These are phyloP conservation scores for bread wheat (Triticum aestivum) DNA, from an alignment of 176 grass and related monocot species.

Conservation along the genomic window DNA sequence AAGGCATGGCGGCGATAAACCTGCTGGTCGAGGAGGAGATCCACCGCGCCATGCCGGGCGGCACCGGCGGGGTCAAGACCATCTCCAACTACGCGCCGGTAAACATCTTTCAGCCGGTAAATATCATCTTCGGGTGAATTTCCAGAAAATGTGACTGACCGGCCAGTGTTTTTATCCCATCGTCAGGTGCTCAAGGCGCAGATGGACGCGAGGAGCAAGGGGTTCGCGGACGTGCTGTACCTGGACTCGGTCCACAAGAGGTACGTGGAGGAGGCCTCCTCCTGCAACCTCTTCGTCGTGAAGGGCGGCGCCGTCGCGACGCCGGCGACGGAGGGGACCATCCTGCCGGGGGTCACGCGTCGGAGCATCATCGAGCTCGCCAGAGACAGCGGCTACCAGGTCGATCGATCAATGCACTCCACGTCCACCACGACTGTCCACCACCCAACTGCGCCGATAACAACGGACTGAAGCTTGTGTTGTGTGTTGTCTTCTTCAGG, in stretches of 20 bases:
- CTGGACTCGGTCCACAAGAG: conserved; percentile 75
- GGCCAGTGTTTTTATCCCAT: no score
- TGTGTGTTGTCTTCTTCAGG: conserved; percentile 26
- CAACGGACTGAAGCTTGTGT: neutral
- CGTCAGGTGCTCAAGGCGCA: conserved; percentile 71
- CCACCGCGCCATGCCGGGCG: conserved; percentile 83
- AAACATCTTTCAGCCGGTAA: neutral
- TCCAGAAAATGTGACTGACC: neutral
- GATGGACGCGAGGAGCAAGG: conserved; percentile 64
- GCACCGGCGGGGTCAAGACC: conserved; percentile 81
- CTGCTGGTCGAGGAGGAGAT: conserved; percentile 52
- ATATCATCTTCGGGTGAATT: neutral
- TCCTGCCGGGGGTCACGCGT: conserved; percentile 86
- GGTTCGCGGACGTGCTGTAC: conserved; percentile 88
- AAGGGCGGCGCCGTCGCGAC: conserved; percentile 67
- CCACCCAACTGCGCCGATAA: neutral
- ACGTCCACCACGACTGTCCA: no score
- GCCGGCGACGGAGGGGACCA: conserved; percentile 66
- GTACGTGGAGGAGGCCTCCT: conserved; percentile 90
- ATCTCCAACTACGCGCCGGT: conserved; percentile 97
- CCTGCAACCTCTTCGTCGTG: conserved; percentile 87
- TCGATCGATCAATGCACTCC: neutral
- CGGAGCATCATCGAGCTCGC: conserved; percentile 92
- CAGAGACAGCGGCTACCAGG: conserved; percentile 62
- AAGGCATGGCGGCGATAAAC: conserved; percentile 69